A percentile compares a stretch with the other conserved stretches of the same genome.
phyloP scores from a whole-genome alignment of 331 rosid genomes.

The Malus hybrid region DNA sequence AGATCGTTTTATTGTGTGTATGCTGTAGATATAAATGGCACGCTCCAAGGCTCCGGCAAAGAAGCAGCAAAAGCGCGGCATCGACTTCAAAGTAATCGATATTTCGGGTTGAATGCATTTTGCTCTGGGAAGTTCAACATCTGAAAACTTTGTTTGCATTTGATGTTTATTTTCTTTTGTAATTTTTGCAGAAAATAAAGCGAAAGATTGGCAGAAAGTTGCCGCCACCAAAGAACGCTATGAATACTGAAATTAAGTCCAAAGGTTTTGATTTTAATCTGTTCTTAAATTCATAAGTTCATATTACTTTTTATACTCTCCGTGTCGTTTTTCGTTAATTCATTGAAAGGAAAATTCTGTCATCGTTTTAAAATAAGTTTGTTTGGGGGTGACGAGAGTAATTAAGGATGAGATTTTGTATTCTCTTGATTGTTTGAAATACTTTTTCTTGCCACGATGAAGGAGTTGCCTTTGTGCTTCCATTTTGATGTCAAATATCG shows the following conservation, averaged over 20 bases:
- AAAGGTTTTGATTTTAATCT: slow-evolving; percentile 43
- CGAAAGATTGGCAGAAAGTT: slow-evolving; percentile 80
- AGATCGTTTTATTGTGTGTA: neutral
- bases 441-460: neutral
- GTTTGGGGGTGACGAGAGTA: neutral
- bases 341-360: neutral
- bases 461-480: neutral
- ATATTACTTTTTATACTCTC: neutral
- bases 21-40: slow-evolving; percentile 32
- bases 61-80: slow-evolving; percentile 57
- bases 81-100: slow-evolving; percentile 64
- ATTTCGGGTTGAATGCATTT: neutral
- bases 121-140: neutral
- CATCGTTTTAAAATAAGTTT: neutral
- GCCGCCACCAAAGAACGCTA: slow-evolving; percentile 81
- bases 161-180: slow-evolving; percentile 4
- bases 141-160: neutral
- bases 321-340: neutral
- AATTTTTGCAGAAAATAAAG: slow-evolving; percentile 55
- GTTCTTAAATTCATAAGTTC: neutral
- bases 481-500: slow-evolving; percentile 1
- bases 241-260: slow-evolving; percentile 70
- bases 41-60: slow-evolving; percentile 46
- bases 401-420: neutral
- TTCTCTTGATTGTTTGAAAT: neutral